A percentile compares a stretch with the other conserved stretches of the same genome.
phyloP scores from a whole-genome alignment of 192 early-diverging fungal species.

The Coemansia erecta region DNA sequence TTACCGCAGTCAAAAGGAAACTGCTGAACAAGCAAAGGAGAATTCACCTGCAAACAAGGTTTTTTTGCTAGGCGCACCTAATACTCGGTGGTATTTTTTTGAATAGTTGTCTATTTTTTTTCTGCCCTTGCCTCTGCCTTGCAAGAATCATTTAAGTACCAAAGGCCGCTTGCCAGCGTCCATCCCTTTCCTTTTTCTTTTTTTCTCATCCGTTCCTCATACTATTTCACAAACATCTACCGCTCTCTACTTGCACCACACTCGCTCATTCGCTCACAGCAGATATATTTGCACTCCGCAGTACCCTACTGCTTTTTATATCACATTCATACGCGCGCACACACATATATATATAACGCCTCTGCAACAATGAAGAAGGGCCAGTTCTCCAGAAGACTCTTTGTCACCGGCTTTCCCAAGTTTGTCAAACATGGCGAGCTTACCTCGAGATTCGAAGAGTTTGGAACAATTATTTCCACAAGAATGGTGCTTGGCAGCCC shows the following conservation, averaged over 20 bases:
- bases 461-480: constrained; percentile 40
- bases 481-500: constrained; percentile 14
- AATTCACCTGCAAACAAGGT: background rate
- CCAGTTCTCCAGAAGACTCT: constrained; percentile 31
- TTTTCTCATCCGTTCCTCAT: background rate
- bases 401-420: constrained; percentile 31
- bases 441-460: constrained; percentile 39
- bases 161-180: background rate
- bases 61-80: too few species aligned
- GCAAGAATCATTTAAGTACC: background rate
- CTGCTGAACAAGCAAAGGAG: background rate
- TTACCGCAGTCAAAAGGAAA: background rate
- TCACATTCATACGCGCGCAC: background rate
- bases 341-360: constrained; percentile 9
- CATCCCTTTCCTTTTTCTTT: background rate
- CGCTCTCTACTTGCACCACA: constrained; percentile 9
- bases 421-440: constrained; percentile 31
- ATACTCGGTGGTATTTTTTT: background rate
- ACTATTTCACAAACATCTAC: background rate
- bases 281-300: background rate
- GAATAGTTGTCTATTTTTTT: background rate
- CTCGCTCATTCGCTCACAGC: background rate
- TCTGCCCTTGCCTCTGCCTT: background rate
- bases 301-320: background rate
- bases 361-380: constrained; percentile 12